Evolutionary conservation across 139 green algal species (phyloP).

Genomic region (Tetraselmis chui): DNA sequence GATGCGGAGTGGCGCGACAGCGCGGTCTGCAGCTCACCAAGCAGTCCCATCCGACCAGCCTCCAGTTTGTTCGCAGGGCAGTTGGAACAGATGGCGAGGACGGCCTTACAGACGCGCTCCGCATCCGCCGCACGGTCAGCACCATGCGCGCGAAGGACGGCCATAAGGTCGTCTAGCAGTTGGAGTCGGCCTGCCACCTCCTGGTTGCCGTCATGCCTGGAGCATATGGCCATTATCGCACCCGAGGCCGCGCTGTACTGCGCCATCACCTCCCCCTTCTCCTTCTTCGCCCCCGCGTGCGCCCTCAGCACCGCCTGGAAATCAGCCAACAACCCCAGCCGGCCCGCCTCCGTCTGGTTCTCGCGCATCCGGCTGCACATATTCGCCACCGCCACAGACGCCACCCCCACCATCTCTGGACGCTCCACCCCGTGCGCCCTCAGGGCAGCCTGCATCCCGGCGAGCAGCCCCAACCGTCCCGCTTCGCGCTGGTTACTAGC

Average conservation of each 20-base stretch:
- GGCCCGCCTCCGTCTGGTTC: not conserved
- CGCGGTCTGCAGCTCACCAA: not conserved
- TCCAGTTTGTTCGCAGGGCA: not conserved
- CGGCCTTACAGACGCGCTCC: not conserved
- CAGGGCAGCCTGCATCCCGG: not conserved
- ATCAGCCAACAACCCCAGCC: not conserved
- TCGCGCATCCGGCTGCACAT: not conserved
- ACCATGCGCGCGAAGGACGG: not conserved
- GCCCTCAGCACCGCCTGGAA: not conserved
- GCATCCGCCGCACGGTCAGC: not conserved
- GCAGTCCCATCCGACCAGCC: not conserved
- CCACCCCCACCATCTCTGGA: not conserved
- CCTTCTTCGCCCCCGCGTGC: too few species aligned
- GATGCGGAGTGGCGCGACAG: not conserved
- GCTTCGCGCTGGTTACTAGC: not conserved
- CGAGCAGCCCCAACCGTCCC: not conserved
- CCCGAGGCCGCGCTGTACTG: not conserved
- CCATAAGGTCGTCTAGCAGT: not conserved
- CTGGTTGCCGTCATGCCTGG: not conserved
- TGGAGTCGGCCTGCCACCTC: not conserved
- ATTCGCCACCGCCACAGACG: not conserved
- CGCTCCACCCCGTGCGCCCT: not conserved
- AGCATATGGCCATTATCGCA: not conserved
- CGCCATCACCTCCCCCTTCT: not conserved
- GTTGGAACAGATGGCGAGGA: not conserved